phyloP scores from a whole-genome alignment of 2,329 filamentous ascomycete species.

The Diaporthe caulivora region DNA sequence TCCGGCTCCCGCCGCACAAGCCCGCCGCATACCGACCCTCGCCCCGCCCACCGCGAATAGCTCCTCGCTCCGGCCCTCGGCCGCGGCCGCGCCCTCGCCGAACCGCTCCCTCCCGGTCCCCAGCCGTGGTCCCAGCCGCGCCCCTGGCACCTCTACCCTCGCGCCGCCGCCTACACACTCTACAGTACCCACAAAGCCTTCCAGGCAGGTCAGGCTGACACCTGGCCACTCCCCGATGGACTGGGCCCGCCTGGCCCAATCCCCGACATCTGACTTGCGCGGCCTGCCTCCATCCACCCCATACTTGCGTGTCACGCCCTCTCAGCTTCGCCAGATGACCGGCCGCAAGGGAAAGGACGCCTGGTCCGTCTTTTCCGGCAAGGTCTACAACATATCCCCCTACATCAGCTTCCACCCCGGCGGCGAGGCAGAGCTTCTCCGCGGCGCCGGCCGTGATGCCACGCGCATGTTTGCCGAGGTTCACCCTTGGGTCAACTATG shows the following conservation, averaged over 20 bases:
- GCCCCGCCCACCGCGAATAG: slow-evolving; percentile 38
- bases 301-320: slow-evolving; percentile 83
- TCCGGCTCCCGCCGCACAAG: slow-evolving; percentile 13
- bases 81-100: slow-evolving; percentile 11
- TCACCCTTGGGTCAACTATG: slow-evolving; percentile 80
- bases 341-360: slow-evolving; percentile 88
- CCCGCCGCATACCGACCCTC: slow-evolving; percentile 37
- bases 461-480: slow-evolving; percentile 75
- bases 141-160: slow-evolving; percentile 55
- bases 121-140: slow-evolving; percentile 38
- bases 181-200: slow-evolving; percentile 54
- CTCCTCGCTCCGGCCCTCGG: slow-evolving; percentile 33
- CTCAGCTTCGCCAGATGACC: slow-evolving; percentile 81
- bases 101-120: slow-evolving; percentile 34
- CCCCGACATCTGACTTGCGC: slow-evolving; percentile 75
- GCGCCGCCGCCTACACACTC: slow-evolving; percentile 68
- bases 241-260: slow-evolving; percentile 82
- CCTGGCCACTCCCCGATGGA: slow-evolving; percentile 95
- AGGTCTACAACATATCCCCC: slow-evolving; percentile 93
- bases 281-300: slow-evolving; percentile 64
- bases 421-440: slow-evolving; percentile 79
- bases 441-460: slow-evolving; percentile 72
- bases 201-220: slow-evolving; percentile 80
- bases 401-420: slow-evolving; percentile 94
- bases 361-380: slow-evolving; percentile 90